Evolutionary conservation across 129 eudicot species (phyloP), one percentile per base, ranked within the genome.

Genomic region (Tagetes patula): DNA sequence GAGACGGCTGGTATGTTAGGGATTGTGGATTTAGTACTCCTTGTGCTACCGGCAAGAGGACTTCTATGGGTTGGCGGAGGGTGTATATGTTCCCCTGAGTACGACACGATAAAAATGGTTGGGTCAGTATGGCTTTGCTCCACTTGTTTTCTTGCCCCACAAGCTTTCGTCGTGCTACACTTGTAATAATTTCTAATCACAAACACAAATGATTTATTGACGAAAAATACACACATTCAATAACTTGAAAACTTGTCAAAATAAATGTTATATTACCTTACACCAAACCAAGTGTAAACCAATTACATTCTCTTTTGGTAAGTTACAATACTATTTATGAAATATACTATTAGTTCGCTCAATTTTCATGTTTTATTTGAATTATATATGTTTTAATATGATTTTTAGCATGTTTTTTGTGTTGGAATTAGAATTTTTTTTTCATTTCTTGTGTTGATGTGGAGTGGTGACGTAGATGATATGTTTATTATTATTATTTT

Each of bases 121-220:
- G 96, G 76, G 68, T 91, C 89, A 10, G 55, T 58, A 2, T 82
- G 86, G 81, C 87, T 88, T 38, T 88, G 83, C 77, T 91, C 96
- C 69, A 91, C 96, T 72, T 88, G 96, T 70, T 80, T 91, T 83
- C 92, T 84, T 71, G 97, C 97, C 12, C 84, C 79, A 30, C 97
- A 91, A 55, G 89, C 89, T 83, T 91, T 91, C 3, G 90, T 83
- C 33, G 88, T 91, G 84, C 96, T 91, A 81, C 97, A 91, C 65
- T 88, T 84, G 67, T 91, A 91, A 77, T 91, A 91, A 70, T 83
- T 83, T 74, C 96, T 90, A 85, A 70, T 75, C 45, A 45, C 65
- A 74, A 14, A 37, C 76, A 74, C 9, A 60, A 41, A 36, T 30
- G 69, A 61, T 52, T n/a, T 11, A 33, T 36, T 4, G 47, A 13